phyloP scores from a whole-genome alignment of 345 rosid genomes.

The Excoecaria agallocha region DNA sequence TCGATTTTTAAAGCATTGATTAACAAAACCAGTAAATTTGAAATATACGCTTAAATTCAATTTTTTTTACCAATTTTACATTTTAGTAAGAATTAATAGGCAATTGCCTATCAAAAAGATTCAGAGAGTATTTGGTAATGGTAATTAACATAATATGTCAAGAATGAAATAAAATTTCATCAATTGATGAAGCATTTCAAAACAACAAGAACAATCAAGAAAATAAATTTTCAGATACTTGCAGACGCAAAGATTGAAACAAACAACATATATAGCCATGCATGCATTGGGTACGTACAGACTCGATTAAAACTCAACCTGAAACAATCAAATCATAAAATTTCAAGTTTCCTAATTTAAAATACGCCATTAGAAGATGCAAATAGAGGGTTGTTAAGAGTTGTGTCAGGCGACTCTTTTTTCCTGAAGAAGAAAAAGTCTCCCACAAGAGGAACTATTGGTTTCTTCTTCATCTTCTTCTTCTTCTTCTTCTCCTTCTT shows the following conservation, averaged over 20 bases:
- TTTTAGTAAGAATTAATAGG: too few species aligned
- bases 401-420: constrained; percentile 28
- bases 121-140: too few species aligned
- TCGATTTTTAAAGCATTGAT: too few species aligned
- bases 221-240: background rate
- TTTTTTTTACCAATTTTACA: too few species aligned
- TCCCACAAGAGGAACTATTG: constrained; percentile 71
- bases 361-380: constrained; percentile 38
- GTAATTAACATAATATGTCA: too few species aligned
- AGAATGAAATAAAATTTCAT: background rate
- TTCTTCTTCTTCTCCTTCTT: constrained; percentile 31
- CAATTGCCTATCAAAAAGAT: too few species aligned
- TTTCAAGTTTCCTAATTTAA: constrained; percentile 17
- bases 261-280: background rate
- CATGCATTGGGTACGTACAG: too few species aligned
- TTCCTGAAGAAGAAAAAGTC: constrained; percentile 62
- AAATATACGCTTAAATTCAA: too few species aligned
- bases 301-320: background rate
- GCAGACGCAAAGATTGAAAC: background rate
- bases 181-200: background rate
- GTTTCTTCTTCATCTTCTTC: constrained; percentile 69
- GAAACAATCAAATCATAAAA: background rate
- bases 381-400: constrained; percentile 34
- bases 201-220: background rate
- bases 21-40: too few species aligned